These are phyloP conservation scores for Citrus glauca DNA, from an alignment of 345 rosid species.

Conservation along the genomic window DNA sequence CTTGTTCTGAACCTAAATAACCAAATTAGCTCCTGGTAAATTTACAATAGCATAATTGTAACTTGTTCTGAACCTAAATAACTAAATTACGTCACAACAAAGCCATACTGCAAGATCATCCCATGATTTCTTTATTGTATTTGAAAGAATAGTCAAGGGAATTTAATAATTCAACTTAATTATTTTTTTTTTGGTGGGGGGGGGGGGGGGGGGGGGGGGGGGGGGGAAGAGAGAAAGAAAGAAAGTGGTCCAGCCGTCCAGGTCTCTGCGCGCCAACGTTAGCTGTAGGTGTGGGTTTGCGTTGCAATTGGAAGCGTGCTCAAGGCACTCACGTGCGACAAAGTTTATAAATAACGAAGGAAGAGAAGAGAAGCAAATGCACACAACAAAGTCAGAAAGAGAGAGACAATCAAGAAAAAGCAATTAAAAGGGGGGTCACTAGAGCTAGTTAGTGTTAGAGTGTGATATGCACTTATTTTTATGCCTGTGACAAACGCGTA, in stretches of 20 bases:
- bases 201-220: no score
- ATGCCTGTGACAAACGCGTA: not conserved
- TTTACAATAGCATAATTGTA: not conserved
- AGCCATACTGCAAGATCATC: no score
- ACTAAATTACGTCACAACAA: no score
- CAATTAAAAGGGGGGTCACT: not conserved
- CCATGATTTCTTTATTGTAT: no score
- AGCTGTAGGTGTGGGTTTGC: constrained; percentile 32
- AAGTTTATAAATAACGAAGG: constrained; percentile 39
- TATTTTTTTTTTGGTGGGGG: no score
- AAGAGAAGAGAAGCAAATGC: constrained; percentile 8
- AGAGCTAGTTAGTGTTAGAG: not conserved
- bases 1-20: no score
- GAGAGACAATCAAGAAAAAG: constrained; percentile 16
- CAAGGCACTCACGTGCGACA: constrained; percentile 55
- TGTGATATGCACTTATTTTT: not conserved
- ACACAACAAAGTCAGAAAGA: no score
- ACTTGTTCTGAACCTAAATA: not conserved
- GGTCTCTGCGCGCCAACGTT: constrained; percentile 57
- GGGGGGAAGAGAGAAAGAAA: no score
- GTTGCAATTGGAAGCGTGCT: constrained; percentile 41
- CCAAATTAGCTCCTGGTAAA: not conserved
- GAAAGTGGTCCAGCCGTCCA: constrained; percentile 29
- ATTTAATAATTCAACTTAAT: no score
- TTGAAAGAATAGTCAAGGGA: no score